Evolutionary conservation across 495 filamentous ascomycete genomes (phyloP).

Genomic region (Usnea hakonensis): DNA sequence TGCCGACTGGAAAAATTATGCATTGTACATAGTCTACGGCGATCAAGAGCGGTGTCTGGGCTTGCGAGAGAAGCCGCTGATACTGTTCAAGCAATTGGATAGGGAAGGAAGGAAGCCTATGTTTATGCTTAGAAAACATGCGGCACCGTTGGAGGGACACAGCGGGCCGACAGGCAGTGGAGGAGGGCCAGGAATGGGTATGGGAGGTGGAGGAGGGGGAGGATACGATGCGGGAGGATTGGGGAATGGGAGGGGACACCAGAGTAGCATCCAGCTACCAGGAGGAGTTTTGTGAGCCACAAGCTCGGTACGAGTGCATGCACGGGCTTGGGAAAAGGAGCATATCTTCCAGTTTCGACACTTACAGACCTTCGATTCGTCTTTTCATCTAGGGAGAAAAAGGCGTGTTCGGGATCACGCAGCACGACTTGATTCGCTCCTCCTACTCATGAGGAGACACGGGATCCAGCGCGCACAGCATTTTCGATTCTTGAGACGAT

Average conservation of each 20-base stretch:
- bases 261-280: conserved; percentile 25
- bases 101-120: conserved; percentile 96
- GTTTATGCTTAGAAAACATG: conserved; percentile 87
- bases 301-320: neutral
- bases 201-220: conserved; percentile 2
- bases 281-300: conserved; percentile 24
- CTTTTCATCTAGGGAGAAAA: neutral
- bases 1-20: conserved; percentile 92
- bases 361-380: neutral
- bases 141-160: conserved; percentile 28
- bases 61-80: conserved; percentile 84
- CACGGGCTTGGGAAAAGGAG: neutral
- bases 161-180: conserved; percentile 16
- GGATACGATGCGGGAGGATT: conserved; percentile 15
- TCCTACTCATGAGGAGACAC: neutral
- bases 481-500: neutral
- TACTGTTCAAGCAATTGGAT: conserved; percentile 94
- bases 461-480: neutral
- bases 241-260: conserved; percentile 19
- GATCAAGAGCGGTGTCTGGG: conserved; percentile 93
- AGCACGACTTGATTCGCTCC: neutral
- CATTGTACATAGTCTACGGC: conserved; percentile 94
- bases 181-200: conserved; percentile 5
- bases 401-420: neutral
- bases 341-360: neutral